Evolutionary conservation across 305 asterid species (phyloP), one percentile per base, ranked within the genome.

Genomic region (Solanum hybrid): DNA sequence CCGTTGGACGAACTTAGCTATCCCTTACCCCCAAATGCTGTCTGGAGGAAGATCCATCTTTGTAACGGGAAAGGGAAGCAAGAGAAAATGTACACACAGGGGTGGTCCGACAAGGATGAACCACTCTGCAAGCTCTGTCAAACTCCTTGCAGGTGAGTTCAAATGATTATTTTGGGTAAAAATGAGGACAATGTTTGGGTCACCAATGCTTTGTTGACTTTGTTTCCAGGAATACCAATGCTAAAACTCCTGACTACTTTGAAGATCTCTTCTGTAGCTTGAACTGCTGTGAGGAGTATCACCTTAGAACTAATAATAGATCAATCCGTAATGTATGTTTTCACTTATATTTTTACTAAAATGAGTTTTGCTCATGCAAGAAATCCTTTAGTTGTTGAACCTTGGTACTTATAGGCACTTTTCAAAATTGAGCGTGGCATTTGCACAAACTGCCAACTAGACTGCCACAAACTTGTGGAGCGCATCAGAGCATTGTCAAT

Each of bases 101-200:
- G 98, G 88, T 96, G 98, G 98, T 96, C 99, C 75, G 90, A 95
- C 87, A 88, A 90, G 92, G 95, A 96, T 68, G 98, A 95, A 94
- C 99, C 99, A 79, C 99, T 97, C 91, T 97, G 99, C 96, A 97
- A 97, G 93, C 95, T 96, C 51, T 97, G 99, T 87, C 99, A 96
- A 93, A 91, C 87, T 91, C 97, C 96, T 91, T 97, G 99, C 98
- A 94, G 82, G 99, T 96, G 92, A 89, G 98, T 91, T 90, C 86
- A 57, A 88, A 79, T 57, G 38, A 20, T 17, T 32, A 84, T 84
- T 51, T 84, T 84, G 12, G 41, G 75, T 51, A 51, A 51, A 57
- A 84, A 31, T 17, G 88, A 83, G 41, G 88, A 51, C 22, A 84
- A 51, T 84, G 11, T 51, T 51, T 51, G 88, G 75, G 41, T 51